Percentiles rank a stretch among this genome's conserved stretches.
Evolutionary conservation across 1,284 basidiomycete genomes (phyloP).

Genomic region (Fistulinella staudtii): DNA sequence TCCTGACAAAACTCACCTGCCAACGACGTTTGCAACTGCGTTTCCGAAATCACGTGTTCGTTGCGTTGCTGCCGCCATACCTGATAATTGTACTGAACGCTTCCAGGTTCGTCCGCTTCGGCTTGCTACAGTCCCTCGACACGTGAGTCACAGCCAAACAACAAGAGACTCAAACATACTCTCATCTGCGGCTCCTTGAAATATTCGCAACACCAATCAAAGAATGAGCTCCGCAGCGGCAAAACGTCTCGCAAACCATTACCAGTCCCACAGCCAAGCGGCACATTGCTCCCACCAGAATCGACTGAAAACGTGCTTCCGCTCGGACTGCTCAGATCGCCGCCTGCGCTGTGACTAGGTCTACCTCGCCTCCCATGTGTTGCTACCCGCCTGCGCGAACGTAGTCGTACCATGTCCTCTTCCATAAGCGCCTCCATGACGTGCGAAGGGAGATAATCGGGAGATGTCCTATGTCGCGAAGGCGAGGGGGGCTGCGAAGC

Average conservation of each 20-base stretch:
- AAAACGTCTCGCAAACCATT: conserved; percentile 68
- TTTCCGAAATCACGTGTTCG: conserved; percentile 76
- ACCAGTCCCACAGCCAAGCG: conserved; percentile 72
- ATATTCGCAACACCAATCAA: conserved; percentile 96
- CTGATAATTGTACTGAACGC: conserved; percentile 91
- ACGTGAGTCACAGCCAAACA: conserved; percentile 13
- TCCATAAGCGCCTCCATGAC: conserved; percentile 86
- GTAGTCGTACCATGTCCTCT: conserved; percentile 85
- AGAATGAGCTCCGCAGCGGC: conserved; percentile 89
- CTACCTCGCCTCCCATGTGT: conserved; percentile 37
- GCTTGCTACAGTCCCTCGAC: conserved; percentile 57
- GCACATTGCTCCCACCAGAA: conserved; percentile 54
- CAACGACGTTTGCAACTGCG: conserved; percentile 60
- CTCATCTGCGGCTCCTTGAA: conserved; percentile 99
- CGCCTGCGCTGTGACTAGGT: conserved; percentile 14
- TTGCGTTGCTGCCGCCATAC: conserved; percentile 94
- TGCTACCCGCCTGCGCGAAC: conserved; percentile 57
- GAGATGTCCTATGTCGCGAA: conserved; percentile 24
- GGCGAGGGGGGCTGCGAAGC: conserved; percentile 34
- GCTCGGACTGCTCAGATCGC: conserved; percentile 55
- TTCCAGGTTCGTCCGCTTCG: conserved; percentile 94
- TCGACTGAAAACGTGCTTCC: conserved; percentile 73
- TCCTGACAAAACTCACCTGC: conserved; percentile 56
- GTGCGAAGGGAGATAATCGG: conserved; percentile 62
- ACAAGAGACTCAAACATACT: conserved; percentile 61